A percentile compares a stretch with the other conserved stretches of the same genome.
These are phyloP conservation scores for Phytophthora constricta DNA, from an alignment of 352 stramenopile genomes.

Conservation along the genomic window DNA sequence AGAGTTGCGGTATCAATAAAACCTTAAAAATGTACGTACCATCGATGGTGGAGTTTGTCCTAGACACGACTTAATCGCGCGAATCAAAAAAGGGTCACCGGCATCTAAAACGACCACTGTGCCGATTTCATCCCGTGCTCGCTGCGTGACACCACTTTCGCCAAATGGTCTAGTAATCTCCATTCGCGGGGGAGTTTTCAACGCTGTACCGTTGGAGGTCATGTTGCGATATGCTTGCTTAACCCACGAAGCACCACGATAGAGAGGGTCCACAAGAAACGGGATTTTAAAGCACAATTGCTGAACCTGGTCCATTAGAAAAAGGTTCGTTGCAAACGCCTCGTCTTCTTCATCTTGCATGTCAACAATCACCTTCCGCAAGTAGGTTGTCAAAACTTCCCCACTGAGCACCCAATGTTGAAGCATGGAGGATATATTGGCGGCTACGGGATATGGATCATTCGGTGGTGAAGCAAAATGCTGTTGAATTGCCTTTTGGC, in stretches of 20 bases:
- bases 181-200: constrained; percentile 9
- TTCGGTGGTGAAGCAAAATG: constrained; percentile 12
- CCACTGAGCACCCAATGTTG: constrained; percentile 43
- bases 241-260: constrained; percentile 42
- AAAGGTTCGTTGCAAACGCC: constrained; percentile 50
- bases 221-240: constrained; percentile 34
- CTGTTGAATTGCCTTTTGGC: constrained; percentile 23
- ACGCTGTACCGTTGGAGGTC: not conserved
- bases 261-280: constrained; percentile 61
- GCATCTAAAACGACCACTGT: constrained; percentile 49
- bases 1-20: too few species aligned
- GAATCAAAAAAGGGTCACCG: constrained; percentile 45
- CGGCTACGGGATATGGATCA: constrained; percentile 3
- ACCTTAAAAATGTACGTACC: constrained; percentile 18
- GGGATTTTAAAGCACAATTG: constrained; percentile 55
- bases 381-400: constrained; percentile 25
- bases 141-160: constrained; percentile 4
- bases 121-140: constrained; percentile 21
- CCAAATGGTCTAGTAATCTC: constrained; percentile 2
- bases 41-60: constrained; percentile 33
- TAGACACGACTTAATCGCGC: constrained; percentile 52
- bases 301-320: constrained; percentile 56
- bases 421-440: constrained; percentile 24
- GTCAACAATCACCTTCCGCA: constrained; percentile 46
- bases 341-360: constrained; percentile 37